Conservation (phyloP, 192 early-diverging fungal genomes). For the Geranomyces variabilis region DNA sequence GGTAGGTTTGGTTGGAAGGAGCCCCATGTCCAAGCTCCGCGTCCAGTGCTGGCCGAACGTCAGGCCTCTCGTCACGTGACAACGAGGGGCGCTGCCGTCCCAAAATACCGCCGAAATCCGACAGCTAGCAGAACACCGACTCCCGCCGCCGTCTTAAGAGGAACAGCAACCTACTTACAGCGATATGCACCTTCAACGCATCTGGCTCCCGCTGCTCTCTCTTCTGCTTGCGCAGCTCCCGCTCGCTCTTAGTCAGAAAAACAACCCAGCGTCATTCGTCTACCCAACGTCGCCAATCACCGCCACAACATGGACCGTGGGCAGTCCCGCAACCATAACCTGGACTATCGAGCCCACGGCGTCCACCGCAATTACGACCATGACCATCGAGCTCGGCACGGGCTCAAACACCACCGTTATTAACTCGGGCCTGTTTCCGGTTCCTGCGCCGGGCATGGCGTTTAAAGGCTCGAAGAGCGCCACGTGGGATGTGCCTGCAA, state of each 20-base stretch:
- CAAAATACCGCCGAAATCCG: too few species aligned
- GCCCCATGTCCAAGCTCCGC: conserved; percentile 17
- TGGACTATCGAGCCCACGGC: background rate
- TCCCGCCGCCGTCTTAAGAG: too few species aligned
- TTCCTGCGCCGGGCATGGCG: conserved; percentile 10
- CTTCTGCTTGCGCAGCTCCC: too few species aligned
- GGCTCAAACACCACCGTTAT: conserved; percentile 9
- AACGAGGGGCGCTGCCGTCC: too few species aligned
- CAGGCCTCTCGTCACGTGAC: too few species aligned
- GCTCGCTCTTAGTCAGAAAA: too few species aligned
- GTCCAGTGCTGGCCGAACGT: too few species aligned
- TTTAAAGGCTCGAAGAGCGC: background rate
- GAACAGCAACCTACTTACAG: too few species aligned
- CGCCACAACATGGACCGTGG: conserved; percentile 13
- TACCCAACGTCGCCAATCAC: conserved; percentile 11
- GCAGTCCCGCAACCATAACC: background rate
- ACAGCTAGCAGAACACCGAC: too few species aligned
- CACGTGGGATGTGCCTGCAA: conserved; percentile 6
- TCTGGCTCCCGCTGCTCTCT: too few species aligned
- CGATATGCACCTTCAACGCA: too few species aligned
- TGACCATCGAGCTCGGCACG: conserved; percentile 26
- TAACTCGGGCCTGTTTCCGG: conserved; percentile 7
- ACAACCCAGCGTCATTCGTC: conserved; percentile 16
- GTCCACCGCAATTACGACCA: background rate
- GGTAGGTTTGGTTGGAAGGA: conserved; percentile 13